Evolutionary conservation across 768 basidiomycete genomes (phyloP), one percentile per base, ranked within the genome.

Genomic region (Suillus luteus): DNA sequence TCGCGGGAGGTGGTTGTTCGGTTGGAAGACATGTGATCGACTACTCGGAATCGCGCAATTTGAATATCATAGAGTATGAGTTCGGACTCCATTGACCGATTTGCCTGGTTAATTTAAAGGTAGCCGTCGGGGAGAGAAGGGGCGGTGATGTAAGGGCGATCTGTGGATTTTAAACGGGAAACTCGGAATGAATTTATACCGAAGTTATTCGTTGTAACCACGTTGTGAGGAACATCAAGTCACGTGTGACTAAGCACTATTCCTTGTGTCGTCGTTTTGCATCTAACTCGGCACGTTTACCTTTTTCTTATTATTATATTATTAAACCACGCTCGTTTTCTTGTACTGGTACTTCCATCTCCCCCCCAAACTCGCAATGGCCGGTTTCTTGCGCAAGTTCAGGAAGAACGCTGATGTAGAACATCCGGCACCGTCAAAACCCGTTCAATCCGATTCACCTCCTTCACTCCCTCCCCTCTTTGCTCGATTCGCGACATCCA

Each of bases 341-440:
- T 54, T 54, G 52, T 54, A 54, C 52, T 54, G 52, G 33, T 40
- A 61, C 60, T 37, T 58, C 60, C 52, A 55, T 52, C 52, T 35
- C 7, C 49, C 7, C 49, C 43, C 44, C 15, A 24, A 17, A n/a
- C 27, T 33, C 65, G 72, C 75, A 73, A 85, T 86, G 85, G 80
- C 82, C 68, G 80, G 80, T 71, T 85, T 86, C 76, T 77, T 85
- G 73, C 85, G 82, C 77, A 85, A 77, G 77, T 84, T 83, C 61
- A 64, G 63, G 49, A 52, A 24, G 7, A n/a, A 2, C 51, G 61
- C n/a, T 9, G 41, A 10, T 44, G 62, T 48, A n/a, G 55, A 59
- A 38, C 55, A 38, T 33, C 54, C 54, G 54, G 65, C 66, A 15
- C 55, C 62, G 58, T 22, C 48, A 37, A 58, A 62, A 33, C 55